Conservation (phyloP, 75 land plant genomes). For the Sequoiadendron giganteum region DNA sequence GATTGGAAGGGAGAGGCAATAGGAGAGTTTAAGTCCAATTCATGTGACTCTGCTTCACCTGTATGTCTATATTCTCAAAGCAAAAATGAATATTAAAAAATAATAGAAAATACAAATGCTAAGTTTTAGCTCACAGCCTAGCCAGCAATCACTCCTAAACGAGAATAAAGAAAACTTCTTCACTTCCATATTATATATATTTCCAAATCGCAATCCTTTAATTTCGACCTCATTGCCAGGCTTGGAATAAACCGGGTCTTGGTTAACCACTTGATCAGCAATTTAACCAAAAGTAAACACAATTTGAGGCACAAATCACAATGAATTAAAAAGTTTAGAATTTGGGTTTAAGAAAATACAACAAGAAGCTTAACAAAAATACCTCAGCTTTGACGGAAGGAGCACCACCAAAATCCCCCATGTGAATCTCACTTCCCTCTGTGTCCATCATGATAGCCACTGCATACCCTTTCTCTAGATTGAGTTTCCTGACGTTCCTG, state of each 20-base stretch:
- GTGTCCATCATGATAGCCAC: constrained; percentile 63
- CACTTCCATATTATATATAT: neutral
- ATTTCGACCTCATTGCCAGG: neutral
- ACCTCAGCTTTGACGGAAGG: constrained; percentile 60
- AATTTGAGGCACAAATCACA: neutral
- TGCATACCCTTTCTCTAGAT: constrained; percentile 40
- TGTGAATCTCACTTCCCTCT: constrained; percentile 52
- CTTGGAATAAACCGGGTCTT: neutral
- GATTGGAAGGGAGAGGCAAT: no score
- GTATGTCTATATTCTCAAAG: neutral
- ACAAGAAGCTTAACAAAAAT: neutral
- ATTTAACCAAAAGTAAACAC: neutral
- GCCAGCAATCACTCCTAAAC: neutral
- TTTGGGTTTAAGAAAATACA: neutral
- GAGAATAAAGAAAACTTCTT: neutral
- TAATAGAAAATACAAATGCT: neutral
- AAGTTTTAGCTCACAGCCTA: neutral
- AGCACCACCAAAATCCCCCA: constrained; percentile 52
- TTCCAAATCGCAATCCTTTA: neutral
- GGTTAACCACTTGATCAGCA: neutral
- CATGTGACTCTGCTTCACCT: no score
- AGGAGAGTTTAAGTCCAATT: no score
- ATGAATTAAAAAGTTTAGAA: neutral
- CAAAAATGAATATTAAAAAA: neutral
- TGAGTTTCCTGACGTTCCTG: constrained; percentile 35